These are phyloP conservation scores for Leccinum holopus DNA, from an alignment of 1,284 basidiomycete genomes.

Conservation along the genomic window DNA sequence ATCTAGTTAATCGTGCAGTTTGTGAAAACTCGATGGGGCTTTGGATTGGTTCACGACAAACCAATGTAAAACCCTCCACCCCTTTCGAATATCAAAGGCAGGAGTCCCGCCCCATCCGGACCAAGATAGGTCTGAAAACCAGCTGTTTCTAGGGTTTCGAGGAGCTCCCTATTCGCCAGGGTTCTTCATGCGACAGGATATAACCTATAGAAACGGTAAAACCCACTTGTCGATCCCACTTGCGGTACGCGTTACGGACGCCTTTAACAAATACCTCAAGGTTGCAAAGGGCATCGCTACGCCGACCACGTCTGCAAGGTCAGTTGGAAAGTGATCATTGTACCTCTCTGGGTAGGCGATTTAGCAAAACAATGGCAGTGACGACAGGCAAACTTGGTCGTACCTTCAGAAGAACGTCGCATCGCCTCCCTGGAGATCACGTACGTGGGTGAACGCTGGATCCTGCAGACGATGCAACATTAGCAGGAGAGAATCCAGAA, in stretches of 20 bases:
- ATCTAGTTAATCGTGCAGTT: constrained; percentile 20
- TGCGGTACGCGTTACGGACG: constrained; percentile 5
- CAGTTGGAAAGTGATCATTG: constrained; percentile 27
- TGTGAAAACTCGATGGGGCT: neutral
- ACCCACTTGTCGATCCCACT: constrained; percentile 13
- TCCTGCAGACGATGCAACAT: constrained; percentile 10
- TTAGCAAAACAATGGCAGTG: constrained; percentile 1
- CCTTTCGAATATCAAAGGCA: constrained; percentile 36
- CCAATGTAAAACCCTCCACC: constrained; percentile 45
- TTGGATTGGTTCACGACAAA: constrained; percentile 8
- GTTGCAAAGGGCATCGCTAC: constrained; percentile 23
- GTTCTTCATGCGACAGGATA: constrained; percentile 4
- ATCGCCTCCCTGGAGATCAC: constrained; percentile 17
- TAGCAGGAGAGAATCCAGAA: neutral
- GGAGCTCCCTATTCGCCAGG: constrained; percentile 30
- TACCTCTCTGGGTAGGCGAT: constrained; percentile 17
- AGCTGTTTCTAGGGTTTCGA: constrained; percentile 37
- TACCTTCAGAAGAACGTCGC: constrained; percentile 19
- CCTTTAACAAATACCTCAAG: constrained; percentile 14
- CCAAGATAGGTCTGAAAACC: constrained; percentile 33
- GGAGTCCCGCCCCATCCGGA: constrained; percentile 39
- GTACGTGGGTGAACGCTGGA: constrained; percentile 16
- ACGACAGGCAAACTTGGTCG: neutral
- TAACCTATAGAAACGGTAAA: constrained; percentile 11
- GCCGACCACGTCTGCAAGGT: constrained; percentile 27